Percentiles rank a stretch among this genome's conserved stretches.
These are phyloP conservation scores for Candida pseudoviswanathii DNA, from an alignment of 1,139 yeast genomes.

Conservation along the genomic window DNA sequence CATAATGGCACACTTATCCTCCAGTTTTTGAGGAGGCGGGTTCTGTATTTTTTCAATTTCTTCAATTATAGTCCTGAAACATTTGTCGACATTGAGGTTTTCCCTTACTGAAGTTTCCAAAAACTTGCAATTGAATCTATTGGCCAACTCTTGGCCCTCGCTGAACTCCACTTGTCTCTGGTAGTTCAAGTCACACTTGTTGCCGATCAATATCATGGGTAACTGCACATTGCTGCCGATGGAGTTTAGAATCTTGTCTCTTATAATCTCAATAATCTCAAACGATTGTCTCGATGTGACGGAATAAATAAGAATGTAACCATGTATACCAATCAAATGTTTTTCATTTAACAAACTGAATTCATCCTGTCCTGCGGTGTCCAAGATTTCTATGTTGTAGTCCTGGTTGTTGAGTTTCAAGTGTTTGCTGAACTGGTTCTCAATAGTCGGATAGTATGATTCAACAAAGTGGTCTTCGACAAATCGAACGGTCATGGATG, in stretches of 20 bases:
- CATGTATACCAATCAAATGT: slow-evolving; percentile 82
- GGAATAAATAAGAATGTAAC: slow-evolving; percentile 80
- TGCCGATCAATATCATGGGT: slow-evolving; percentile 84
- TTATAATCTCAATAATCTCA: slow-evolving; percentile 72
- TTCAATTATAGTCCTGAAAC: slow-evolving; percentile 67
- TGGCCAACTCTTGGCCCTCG: slow-evolving; percentile 70
- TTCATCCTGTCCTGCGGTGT: slow-evolving; percentile 96
- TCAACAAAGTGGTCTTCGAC: slow-evolving; percentile 90
- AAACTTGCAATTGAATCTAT: slow-evolving; percentile 63
- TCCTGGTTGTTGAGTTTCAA: slow-evolving; percentile 73
- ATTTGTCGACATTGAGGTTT: slow-evolving; percentile 63
- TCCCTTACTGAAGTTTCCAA: slow-evolving; percentile 85
- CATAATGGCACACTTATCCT: slow-evolving; percentile 42
- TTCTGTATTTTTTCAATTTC: slow-evolving; percentile 68
- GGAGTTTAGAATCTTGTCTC: slow-evolving; percentile 82
- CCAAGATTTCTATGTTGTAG: slow-evolving; percentile 83
- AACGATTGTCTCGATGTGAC: slow-evolving; percentile 80
- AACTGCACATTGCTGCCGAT: slow-evolving; percentile 65
- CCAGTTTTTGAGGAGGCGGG: slow-evolving; percentile 41
- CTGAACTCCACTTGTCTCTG: slow-evolving; percentile 65
- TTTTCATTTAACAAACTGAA: slow-evolving; percentile 82
- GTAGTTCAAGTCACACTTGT: slow-evolving; percentile 70
- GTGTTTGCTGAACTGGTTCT: slow-evolving; percentile 80
- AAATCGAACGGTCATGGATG: slow-evolving; percentile 82
- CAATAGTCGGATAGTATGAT: slow-evolving; percentile 89